Evolutionary conservation across 106 monocot genomes (phyloP).

Genomic region (Chionographis japonica): DNA sequence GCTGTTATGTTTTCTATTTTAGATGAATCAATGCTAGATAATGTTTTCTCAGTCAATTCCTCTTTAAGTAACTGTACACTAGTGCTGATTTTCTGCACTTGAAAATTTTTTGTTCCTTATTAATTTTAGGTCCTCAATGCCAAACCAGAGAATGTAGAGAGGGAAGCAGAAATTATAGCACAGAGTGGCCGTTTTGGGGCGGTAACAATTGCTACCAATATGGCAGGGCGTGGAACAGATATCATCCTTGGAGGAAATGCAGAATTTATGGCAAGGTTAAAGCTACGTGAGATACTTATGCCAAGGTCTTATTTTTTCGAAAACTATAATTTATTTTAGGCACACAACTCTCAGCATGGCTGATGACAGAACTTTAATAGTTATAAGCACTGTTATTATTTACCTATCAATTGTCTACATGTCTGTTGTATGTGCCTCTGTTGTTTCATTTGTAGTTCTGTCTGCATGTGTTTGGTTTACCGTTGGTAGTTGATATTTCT

Average conservation of each 20-base stretch:
- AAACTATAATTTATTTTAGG: neutral
- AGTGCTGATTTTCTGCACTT: too few relatives aligned
- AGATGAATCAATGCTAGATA: neutral
- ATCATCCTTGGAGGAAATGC: constrained; percentile 99
- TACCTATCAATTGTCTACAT: too few relatives aligned
- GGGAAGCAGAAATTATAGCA: constrained; percentile 97
- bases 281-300: constrained; percentile 94
- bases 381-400: too few relatives aligned
- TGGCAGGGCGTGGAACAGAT: constrained; percentile 99
- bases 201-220: constrained; percentile 98
- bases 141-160: constrained; percentile 98
- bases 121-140: constrained; percentile 78
- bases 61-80: too few relatives aligned
- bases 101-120: too few relatives aligned
- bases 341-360: too few relatives aligned
- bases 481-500: too few relatives aligned
- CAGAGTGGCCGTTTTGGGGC: constrained; percentile 94
- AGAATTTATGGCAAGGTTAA: constrained; percentile 94
- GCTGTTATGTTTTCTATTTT: neutral
- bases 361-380: too few relatives aligned
- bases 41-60: neutral
- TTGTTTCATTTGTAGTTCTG: too few relatives aligned
- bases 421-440: too few relatives aligned
- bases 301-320: constrained; percentile 50
- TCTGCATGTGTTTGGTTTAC: too few relatives aligned